Percentiles rank a stretch among this genome's conserved stretches.
Conservation (phyloP, 805 yeast species). For the Schizosaccharomyces japonicus region DNA sequence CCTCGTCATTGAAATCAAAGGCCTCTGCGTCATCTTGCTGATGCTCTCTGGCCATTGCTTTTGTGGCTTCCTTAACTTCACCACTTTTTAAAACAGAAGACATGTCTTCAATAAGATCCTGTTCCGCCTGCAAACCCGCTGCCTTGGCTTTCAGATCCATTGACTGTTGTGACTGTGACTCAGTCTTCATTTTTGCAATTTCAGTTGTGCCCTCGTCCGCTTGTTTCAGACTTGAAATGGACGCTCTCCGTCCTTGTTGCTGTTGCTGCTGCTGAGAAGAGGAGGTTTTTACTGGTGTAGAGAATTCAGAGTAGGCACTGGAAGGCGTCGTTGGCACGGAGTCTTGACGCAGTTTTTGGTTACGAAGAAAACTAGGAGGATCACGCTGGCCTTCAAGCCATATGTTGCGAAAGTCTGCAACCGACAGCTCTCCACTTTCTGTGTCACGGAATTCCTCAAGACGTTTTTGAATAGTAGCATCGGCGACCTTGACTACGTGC, state of each 20-base stretch:
- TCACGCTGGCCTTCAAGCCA: conserved; percentile 24
- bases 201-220: too few relatives aligned
- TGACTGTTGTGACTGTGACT: not conserved
- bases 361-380: conserved; percentile 65
- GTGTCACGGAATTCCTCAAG: conserved; percentile 71
- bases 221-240: too few relatives aligned
- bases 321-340: too few relatives aligned
- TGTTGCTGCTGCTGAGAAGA: not conserved
- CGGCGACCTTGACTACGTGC: conserved; percentile 85
- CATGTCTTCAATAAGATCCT: conserved; percentile 4
- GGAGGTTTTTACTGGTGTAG: not conserved
- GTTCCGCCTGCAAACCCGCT: conserved; percentile 7
- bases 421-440: conserved; percentile 45
- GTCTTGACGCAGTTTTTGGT: conserved; percentile 23
- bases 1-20: conserved; percentile 60
- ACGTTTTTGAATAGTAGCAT: conserved; percentile 74
- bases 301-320: not conserved
- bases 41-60: not conserved
- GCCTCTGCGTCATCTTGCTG: conserved; percentile 20
- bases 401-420: conserved; percentile 42
- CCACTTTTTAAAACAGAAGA: not conserved
- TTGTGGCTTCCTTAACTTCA: not conserved
- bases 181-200: not conserved
- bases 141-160: conserved; percentile 7
- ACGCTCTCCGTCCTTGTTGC: not conserved